A percentile compares a stretch with the other conserved stretches of the same genome.
Evolutionary conservation across 2,329 filamentous ascomycete genomes (phyloP).

Genomic region (Aspergillus sp.): DNA sequence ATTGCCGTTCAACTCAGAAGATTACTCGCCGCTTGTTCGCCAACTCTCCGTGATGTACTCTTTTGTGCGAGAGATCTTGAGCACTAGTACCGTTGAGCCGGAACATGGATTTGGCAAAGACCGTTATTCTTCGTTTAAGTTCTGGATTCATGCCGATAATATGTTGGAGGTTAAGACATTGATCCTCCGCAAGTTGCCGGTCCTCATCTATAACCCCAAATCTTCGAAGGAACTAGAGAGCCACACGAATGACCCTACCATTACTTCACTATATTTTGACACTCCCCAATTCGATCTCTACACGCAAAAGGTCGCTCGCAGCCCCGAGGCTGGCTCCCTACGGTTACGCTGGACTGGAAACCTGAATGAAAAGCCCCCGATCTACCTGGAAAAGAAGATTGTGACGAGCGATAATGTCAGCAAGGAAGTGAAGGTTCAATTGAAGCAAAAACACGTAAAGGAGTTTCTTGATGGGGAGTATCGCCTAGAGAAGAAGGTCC

Average conservation of each 20-base stretch:
- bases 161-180: constrained; percentile 95
- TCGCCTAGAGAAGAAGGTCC: constrained; percentile 84
- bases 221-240: constrained; percentile 77
- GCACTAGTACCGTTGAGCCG: constrained; percentile 49
- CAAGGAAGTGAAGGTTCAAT: constrained; percentile 74
- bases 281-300: constrained; percentile 84
- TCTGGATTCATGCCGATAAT: constrained; percentile 97
- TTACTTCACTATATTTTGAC: constrained; percentile 96
- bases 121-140: constrained; percentile 83
- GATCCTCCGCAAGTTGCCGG: constrained; percentile 84
- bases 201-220: constrained; percentile 90
- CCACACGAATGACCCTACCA: constrained; percentile 75
- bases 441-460: constrained; percentile 94
- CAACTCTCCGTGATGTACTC: constrained; percentile 92
- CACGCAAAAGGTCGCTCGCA: constrained; percentile 75
- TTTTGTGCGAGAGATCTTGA: constrained; percentile 79
- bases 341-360: constrained; percentile 91
- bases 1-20: constrained; percentile 91
- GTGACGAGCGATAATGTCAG: constrained; percentile 74
- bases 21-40: constrained; percentile 86
- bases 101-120: constrained; percentile 56
- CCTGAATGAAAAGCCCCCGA: constrained; percentile 72
- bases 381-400: constrained; percentile 86
- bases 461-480: constrained; percentile 84
- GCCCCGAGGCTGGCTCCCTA: constrained; percentile 75